These are phyloP conservation scores for Cladobotryum mycophilum DNA, from an alignment of 2,329 filamentous ascomycete species.

Conservation along the genomic window DNA sequence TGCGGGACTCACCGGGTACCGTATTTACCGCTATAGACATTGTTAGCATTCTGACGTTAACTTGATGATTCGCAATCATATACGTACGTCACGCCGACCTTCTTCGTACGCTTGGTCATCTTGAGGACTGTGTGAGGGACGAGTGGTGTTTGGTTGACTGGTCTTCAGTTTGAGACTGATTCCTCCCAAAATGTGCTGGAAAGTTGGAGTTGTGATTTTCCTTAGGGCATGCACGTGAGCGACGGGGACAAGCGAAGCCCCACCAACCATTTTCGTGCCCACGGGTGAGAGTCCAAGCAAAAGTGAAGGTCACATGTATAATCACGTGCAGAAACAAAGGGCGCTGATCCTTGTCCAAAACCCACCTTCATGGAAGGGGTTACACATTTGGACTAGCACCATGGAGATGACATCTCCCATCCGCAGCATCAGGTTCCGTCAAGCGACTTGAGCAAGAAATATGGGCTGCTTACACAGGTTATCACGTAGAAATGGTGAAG, in stretches of 20 bases:
- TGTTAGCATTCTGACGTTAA: conserved; percentile 23
- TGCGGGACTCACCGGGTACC: conserved; percentile 72
- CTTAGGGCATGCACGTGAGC: conserved; percentile 39
- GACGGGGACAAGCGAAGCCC: conserved; percentile 19
- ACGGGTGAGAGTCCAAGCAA: not conserved
- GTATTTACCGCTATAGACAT: conserved; percentile 64
- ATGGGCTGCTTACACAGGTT: too few relatives aligned
- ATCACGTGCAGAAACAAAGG: not conserved
- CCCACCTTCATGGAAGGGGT: too few relatives aligned
- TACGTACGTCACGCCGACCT: conserved; percentile 83
- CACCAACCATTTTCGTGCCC: not conserved
- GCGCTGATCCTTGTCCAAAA: too few relatives aligned
- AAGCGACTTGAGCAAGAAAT: too few relatives aligned
- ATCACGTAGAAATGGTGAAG: too few relatives aligned
- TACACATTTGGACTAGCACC: too few relatives aligned
- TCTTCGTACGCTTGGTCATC: conserved; percentile 94
- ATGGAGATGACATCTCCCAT: too few relatives aligned
- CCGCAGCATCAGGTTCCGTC: too few relatives aligned
- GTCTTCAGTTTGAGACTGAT: conserved; percentile 23
- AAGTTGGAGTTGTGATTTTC: conserved; percentile 34
- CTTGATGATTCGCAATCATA: conserved; percentile 2
- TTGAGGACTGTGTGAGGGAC: conserved; percentile 47
- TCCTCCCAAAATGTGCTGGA: conserved; percentile 27
- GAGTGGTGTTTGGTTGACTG: conserved; percentile 25
- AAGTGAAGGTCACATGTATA: not conserved